Conservation (phyloP, 495 filamentous ascomycete species). For the Penicillium cosmopolitanum region DNA sequence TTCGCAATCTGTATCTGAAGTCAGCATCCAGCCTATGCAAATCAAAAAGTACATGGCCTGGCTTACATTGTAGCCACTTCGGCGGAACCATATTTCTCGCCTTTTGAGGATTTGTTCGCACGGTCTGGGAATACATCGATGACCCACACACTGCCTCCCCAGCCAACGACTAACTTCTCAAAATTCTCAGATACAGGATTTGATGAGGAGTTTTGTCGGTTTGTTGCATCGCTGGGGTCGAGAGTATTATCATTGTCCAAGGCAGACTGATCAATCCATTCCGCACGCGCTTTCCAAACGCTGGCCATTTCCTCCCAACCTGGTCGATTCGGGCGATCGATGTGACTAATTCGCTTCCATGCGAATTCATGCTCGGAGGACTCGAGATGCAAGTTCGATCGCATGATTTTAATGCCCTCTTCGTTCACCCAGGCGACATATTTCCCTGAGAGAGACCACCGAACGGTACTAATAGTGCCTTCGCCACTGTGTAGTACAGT, state of each 20-base stretch:
- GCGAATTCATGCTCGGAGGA: conserved; percentile 75
- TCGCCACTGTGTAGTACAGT: conserved; percentile 89
- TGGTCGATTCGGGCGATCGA: conserved; percentile 76
- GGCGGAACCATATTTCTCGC: conserved; percentile 74
- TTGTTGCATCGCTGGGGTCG: conserved; percentile 41
- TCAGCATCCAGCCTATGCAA: neutral
- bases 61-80: conserved; percentile 90
- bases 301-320: conserved; percentile 93
- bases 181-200: conserved; percentile 39
- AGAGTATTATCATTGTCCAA: conserved; percentile 66
- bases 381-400: conserved; percentile 81
- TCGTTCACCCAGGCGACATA: conserved; percentile 96
- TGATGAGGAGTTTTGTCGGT: conserved; percentile 20
- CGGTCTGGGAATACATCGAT: conserved; percentile 86
- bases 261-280: conserved; percentile 86
- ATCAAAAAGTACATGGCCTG: neutral
- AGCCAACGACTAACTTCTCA: conserved; percentile 89
- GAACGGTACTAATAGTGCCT: conserved; percentile 84
- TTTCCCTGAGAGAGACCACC: conserved; percentile 89
- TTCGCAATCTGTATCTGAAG: conserved; percentile 66
- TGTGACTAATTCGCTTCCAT: conserved; percentile 95
- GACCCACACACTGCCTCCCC: conserved; percentile 95
- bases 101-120: conserved; percentile 68
- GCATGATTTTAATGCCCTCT: conserved; percentile 96
- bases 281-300: conserved; percentile 87